Evolutionary conservation across 371 early-diverging fungal genomes (phyloP).

Genomic region (Mortierella sp.): DNA sequence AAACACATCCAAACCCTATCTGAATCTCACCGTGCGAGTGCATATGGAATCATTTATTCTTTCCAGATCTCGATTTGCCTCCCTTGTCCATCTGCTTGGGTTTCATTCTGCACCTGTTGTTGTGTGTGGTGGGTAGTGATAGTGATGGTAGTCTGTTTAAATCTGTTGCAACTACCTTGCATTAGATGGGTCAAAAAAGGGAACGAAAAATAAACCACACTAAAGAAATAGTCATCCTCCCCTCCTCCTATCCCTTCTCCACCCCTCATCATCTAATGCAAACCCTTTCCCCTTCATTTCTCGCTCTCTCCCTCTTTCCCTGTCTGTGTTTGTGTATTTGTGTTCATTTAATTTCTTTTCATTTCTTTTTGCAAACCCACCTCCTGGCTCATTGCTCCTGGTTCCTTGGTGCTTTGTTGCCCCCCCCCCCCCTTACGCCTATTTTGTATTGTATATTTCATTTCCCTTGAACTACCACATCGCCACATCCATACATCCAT

Average conservation of each 20-base stretch:
- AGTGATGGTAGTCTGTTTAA: neutral
- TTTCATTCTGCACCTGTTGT: too few species aligned
- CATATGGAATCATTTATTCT: too few species aligned
- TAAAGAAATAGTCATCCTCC: neutral
- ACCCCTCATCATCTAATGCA: neutral
- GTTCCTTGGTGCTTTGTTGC: neutral
- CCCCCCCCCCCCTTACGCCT: neutral
- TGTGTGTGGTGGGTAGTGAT: too few species aligned
- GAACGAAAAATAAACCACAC: neutral
- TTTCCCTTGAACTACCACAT: conserved; percentile 2
- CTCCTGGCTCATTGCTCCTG: conserved; percentile 9
- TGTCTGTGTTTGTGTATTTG: neutral
- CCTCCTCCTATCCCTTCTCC: neutral
- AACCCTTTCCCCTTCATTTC: conserved; percentile 9
- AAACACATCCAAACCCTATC: neutral
- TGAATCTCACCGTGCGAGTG: too few species aligned
- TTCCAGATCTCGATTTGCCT: neutral
- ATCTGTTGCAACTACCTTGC: neutral
- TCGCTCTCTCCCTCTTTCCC: neutral
- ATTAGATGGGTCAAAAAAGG: neutral
- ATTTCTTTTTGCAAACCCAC: neutral
- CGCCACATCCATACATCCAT: neutral
- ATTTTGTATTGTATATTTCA: neutral
- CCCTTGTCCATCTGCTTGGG: neutral
- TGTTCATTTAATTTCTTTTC: neutral